Evolutionary conservation across 2,329 filamentous ascomycete species (phyloP), one percentile per base, ranked within the genome.

Genomic region (Escovopsis sp.): DNA sequence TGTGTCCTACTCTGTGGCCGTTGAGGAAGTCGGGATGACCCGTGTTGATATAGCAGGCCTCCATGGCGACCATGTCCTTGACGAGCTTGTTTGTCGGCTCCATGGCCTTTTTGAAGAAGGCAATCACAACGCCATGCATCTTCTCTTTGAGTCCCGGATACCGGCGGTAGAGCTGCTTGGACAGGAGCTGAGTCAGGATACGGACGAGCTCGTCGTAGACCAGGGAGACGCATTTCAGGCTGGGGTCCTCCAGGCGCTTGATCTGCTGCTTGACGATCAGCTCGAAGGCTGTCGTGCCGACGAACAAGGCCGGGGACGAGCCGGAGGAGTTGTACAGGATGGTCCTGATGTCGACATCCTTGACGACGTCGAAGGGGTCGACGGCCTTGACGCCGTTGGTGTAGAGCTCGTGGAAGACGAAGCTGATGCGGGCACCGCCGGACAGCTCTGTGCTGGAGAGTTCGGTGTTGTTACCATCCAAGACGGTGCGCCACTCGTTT

Each of bases 321-420:
- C 91, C 91, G n/a, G 91, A 96, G 20, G 91, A 96, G 74, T 98
- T 98, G 76, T 94, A 94, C 8, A 98, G 75, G 47, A 95, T 89
- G 20, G 86, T 96, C 52, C 93, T 82, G 53, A 98, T 98, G 57
- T 98, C 91, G 46, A 89, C 80, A 60, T 98, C 91, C 68, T 96
- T 98, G 62, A 96, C 87, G 49, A 88, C 75, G 54, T 98, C 91
- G 60, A 98, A 98, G 31, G 91, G 91, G 62, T 98, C 93, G 35
- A 98, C 81, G 2, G 91, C 88, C 72, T 96, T 96, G 59, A 98
- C 76, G 66, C 91, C 91, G 60, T 96, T 96, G 43, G 87, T 81
- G 66, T 98, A 98, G 13, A 98, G 73, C 63, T 98, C 91, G 65
- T 98, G 91, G 74, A 96, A 98, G 37, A 98, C 91, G 58, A 98